These are phyloP conservation scores for Talaromyces atroroseus DNA, from an alignment of 2,329 filamentous ascomycete genomes.

Conservation along the genomic window DNA sequence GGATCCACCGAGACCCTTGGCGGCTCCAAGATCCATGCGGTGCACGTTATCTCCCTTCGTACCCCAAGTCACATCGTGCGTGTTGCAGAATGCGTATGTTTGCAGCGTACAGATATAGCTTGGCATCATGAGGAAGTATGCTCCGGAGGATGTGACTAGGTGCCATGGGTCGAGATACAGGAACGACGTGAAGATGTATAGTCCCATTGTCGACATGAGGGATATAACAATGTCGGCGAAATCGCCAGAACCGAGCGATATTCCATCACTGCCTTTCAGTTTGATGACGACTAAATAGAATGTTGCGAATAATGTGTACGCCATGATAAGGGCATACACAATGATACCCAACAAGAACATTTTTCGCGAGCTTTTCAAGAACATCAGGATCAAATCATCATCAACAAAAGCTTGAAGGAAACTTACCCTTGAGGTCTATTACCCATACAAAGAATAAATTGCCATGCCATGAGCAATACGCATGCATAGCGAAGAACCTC, in stretches of 20 bases:
- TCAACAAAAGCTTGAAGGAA: background rate
- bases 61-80: slow-evolving; percentile 97
- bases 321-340: slow-evolving; percentile 90
- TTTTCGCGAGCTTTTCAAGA: slow-evolving; percentile 59
- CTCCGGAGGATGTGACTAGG: slow-evolving; percentile 85
- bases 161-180: slow-evolving; percentile 98
- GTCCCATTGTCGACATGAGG: slow-evolving; percentile 77
- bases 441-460: slow-evolving; percentile 94
- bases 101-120: slow-evolving; percentile 95
- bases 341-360: slow-evolving; percentile 86
- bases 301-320: slow-evolving; percentile 84
- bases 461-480: slow-evolving; percentile 81
- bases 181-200: slow-evolving; percentile 96
- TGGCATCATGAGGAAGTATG: slow-evolving; percentile 90
- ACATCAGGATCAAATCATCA: background rate
- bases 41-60: slow-evolving; percentile 98
- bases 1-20: slow-evolving; percentile 66
- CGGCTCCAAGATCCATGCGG: slow-evolving; percentile 84
- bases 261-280: slow-evolving; percentile 46
- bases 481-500: slow-evolving; percentile 77
- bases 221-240: slow-evolving; percentile 95
- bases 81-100: slow-evolving; percentile 98
- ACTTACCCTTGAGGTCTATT: slow-evolving; percentile 81
- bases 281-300: slow-evolving; percentile 87
- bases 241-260: slow-evolving; percentile 72